Percentiles rank a stretch among this genome's conserved stretches.
phyloP scores from a whole-genome alignment of 306 rosid species.

The Arachis stenosperma region DNA sequence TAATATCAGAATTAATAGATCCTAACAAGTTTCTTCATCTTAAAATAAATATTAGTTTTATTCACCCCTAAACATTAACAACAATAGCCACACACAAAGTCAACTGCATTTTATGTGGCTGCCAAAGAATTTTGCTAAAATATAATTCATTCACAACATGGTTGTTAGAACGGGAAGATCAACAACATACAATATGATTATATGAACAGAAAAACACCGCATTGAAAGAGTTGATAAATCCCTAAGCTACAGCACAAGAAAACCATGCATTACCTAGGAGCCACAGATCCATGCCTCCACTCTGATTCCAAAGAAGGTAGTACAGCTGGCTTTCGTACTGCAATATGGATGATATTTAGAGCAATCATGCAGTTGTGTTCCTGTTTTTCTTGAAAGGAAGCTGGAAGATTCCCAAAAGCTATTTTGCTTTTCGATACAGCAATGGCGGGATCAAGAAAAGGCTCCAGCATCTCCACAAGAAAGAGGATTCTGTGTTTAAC shows the following conservation, averaged over 20 bases:
- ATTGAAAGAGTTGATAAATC: neutral
- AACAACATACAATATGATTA: slow-evolving; percentile 14
- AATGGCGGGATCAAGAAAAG: slow-evolving; percentile 88
- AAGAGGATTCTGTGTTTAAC: slow-evolving; percentile 82
- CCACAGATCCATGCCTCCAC: slow-evolving; percentile 87
- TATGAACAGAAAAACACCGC: slow-evolving; percentile 21
- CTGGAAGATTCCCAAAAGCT: slow-evolving; percentile 79
- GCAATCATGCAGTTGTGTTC: slow-evolving; percentile 69
- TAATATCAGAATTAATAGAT: slow-evolving; percentile 22
- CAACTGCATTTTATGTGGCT: slow-evolving; percentile 21
- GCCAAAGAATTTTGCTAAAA: slow-evolving; percentile 20
- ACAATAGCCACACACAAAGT: slow-evolving; percentile 14
- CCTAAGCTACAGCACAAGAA: slow-evolving; percentile 14
- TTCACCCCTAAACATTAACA: slow-evolving; percentile 12
- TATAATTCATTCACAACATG: neutral
- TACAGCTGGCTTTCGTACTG: slow-evolving; percentile 80
- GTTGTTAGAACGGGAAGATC: slow-evolving; percentile 5
- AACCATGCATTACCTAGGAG: slow-evolving; percentile 71
- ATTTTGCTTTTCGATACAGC: slow-evolving; percentile 69
- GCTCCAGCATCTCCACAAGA: slow-evolving; percentile 95
- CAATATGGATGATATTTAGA: slow-evolving; percentile 78
- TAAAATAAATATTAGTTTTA: slow-evolving; percentile 27
- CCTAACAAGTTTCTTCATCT: slow-evolving; percentile 21
- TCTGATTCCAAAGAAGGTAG: slow-evolving; percentile 92
- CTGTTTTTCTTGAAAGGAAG: slow-evolving; percentile 70